Evolutionary conservation across 1,284 basidiomycete genomes (phyloP).

Genomic region (Thecaphora frezii): DNA sequence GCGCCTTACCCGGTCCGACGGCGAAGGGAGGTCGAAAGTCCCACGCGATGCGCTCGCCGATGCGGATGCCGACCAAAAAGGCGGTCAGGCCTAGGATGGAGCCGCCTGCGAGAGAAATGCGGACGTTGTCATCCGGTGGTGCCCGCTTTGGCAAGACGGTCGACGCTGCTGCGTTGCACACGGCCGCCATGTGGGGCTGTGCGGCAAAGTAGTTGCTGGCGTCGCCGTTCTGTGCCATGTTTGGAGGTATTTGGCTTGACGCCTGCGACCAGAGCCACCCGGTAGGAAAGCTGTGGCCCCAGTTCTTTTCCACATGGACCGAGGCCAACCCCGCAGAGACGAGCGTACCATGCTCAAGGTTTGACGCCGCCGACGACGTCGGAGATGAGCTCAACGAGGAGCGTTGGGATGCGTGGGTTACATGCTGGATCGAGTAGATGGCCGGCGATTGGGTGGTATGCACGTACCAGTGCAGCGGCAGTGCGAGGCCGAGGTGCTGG

Average conservation of each 20-base stretch:
- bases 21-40: slow-evolving; percentile 21
- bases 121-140: background rate
- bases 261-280: slow-evolving; percentile 31
- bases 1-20: background rate
- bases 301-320: slow-evolving; percentile 29
- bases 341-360: background rate
- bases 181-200: too few relatives aligned
- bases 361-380: background rate
- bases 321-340: slow-evolving; percentile 17
- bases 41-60: slow-evolving; percentile 9
- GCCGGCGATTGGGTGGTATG: slow-evolving; percentile 15
- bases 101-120: slow-evolving; percentile 18
- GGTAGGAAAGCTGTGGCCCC: slow-evolving; percentile 26
- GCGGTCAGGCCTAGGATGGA: slow-evolving; percentile 20
- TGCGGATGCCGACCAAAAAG: slow-evolving; percentile 18
- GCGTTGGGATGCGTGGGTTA: background rate
- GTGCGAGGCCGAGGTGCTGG: slow-evolving; percentile 18
- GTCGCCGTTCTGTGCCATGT: background rate
- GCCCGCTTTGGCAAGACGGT: too few relatives aligned
- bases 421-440: slow-evolving; percentile 21
- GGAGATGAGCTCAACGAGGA: background rate
- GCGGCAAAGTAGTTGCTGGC: background rate
- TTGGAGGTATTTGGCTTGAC: background rate
- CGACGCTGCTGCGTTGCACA: too few relatives aligned
- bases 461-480: slow-evolving; percentile 35